Evolutionary conservation across 495 filamentous ascomycete species (phyloP).

Genomic region (Melanomma pulvis-pyrius): DNA sequence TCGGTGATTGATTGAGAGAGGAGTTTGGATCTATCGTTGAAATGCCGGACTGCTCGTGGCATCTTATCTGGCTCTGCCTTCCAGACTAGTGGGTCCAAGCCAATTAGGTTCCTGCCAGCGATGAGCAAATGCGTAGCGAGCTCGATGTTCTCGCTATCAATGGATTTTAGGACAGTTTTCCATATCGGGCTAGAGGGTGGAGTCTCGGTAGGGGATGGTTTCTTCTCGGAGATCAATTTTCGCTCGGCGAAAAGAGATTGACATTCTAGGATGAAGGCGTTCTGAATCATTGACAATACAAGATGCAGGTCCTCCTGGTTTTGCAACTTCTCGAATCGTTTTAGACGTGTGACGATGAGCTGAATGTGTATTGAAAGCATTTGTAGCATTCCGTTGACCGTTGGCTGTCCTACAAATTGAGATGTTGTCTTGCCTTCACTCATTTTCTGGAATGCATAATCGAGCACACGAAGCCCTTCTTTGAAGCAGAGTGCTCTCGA

Average conservation of each 20-base stretch:
- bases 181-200: constrained; percentile 71
- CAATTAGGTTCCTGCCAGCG: constrained; percentile 67
- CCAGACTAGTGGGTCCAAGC: constrained; percentile 69
- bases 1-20: constrained; percentile 69
- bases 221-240: constrained; percentile 61
- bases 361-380: constrained; percentile 53
- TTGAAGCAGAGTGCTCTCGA: constrained; percentile 56
- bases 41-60: constrained; percentile 62
- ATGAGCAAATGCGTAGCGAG: constrained; percentile 73
- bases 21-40: constrained; percentile 72
- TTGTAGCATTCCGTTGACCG: constrained; percentile 57
- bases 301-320: constrained; percentile 40
- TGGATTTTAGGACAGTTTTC: constrained; percentile 70
- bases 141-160: constrained; percentile 63
- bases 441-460: constrained; percentile 57
- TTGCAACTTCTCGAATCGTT: constrained; percentile 11
- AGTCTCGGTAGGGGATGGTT: constrained; percentile 66
- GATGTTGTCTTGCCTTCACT: constrained; percentile 7
- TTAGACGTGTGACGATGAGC: constrained; percentile 24
- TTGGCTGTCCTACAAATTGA: constrained; percentile 55
- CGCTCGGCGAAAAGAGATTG: constrained; percentile 72
- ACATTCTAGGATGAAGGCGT: constrained; percentile 74
- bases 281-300: constrained; percentile 64
- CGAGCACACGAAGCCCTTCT: constrained; percentile 53
- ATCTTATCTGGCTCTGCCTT: constrained; percentile 50